Conservation (phyloP, 805 yeast species). For the Nakazawaea populi region DNA sequence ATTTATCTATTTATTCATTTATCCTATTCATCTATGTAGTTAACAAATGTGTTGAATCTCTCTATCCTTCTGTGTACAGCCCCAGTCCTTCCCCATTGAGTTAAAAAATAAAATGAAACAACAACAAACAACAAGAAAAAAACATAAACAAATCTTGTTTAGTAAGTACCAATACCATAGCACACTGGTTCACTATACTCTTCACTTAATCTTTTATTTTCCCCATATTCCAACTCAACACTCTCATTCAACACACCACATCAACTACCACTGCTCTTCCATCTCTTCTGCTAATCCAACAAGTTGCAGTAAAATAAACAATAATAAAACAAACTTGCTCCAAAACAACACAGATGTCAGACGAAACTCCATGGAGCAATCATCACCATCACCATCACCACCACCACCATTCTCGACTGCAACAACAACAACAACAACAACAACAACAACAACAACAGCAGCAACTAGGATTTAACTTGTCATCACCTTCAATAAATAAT, state of each 20-base stretch:
- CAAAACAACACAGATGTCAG: neutral
- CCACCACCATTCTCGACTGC: neutral
- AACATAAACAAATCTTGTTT: too few relatives aligned
- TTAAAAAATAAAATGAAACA: too few relatives aligned
- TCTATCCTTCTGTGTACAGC: neutral
- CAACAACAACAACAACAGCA: neutral
- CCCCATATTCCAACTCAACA: too few relatives aligned
- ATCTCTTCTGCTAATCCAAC: too few relatives aligned
- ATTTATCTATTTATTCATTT: constrained; percentile 3
- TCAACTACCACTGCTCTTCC: too few relatives aligned
- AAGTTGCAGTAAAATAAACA: too few relatives aligned
- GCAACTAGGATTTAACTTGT: constrained; percentile 4
- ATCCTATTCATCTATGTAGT: neutral
- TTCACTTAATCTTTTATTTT: too few relatives aligned
- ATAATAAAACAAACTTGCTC: neutral
- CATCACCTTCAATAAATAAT: constrained; percentile 9
- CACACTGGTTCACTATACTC: too few relatives aligned
- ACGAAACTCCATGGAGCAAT: neutral
- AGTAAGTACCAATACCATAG: too few relatives aligned
- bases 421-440: neutral
- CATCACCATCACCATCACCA: neutral
- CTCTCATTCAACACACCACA: too few relatives aligned
- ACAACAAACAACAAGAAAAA: too few relatives aligned
- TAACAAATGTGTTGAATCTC: too few relatives aligned
- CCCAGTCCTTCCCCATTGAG: neutral